Evolutionary conservation across 495 filamentous ascomycete species (phyloP).

Genomic region (Cercophora samala): DNA sequence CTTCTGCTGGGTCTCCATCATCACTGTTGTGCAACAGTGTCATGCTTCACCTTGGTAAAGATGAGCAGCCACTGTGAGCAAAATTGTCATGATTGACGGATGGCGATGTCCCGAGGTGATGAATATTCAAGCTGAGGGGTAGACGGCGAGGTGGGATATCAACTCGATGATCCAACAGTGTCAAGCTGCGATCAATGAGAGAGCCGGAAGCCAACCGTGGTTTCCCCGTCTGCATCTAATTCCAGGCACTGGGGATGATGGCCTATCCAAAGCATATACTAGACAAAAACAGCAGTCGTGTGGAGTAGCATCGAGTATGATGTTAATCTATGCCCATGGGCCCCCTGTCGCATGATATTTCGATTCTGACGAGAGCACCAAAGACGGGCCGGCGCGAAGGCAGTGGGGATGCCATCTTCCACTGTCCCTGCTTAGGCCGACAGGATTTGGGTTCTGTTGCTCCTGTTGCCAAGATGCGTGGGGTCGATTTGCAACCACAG

Average conservation of each 20-base stretch:
- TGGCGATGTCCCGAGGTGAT: not conserved
- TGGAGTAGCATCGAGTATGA: not conserved
- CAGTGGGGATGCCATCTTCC: slow-evolving; percentile 1
- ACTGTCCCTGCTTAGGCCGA: not conserved
- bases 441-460: not conserved
- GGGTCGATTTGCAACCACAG: not conserved
- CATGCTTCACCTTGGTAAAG: not conserved
- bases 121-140: not conserved
- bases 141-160: not conserved
- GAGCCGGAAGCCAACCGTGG: not conserved
- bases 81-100: not conserved
- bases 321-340: not conserved
- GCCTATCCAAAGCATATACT: not conserved
- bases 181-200: not conserved
- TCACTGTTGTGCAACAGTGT: not conserved
- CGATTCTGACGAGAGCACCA: slow-evolving; percentile 4
- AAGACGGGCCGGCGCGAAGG: slow-evolving; percentile 10
- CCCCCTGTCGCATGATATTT: not conserved
- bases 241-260: not conserved
- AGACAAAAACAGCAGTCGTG: not conserved
- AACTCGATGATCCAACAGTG: too few species aligned
- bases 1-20: slow-evolving; percentile 4
- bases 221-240: not conserved
- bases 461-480: not conserved
- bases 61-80: not conserved